Evolutionary conservation across 2,329 filamentous ascomycete species (phyloP), one percentile per base, ranked within the genome.

Genomic region (Diaporthe longicolla): DNA sequence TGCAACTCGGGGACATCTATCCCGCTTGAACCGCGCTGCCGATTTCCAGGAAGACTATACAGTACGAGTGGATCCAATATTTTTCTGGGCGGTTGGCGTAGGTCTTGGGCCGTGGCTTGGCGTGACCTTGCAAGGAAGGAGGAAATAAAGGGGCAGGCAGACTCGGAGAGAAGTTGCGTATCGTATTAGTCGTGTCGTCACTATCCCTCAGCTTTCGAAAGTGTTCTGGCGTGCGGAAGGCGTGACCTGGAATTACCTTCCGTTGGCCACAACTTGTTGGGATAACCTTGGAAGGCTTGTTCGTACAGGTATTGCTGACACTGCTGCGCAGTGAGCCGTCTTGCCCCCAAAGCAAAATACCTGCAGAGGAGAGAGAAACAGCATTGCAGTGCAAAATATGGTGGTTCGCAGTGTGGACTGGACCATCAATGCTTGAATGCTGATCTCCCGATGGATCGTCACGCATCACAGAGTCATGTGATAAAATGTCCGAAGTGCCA

Each of bases 101-200:
- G 63, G 48, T 37, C 63, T 40, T 68, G 63, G 17, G 2, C 13
- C 24, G 7, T 32, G 32, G 37, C 63, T 68, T 68, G 63, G 63
- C 63, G n/a, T 40, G n/a, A 26, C 63, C 63, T 40, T 24, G 32
- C 10, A 40, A 17, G 63, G 63, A 68, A 68, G 63, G 63, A 68
- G 63, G 48, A 54, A 37, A 54, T 13, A 10, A n/a, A 26, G 32
- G 26, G n/a, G 43, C 45, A 40, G 35, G 19, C 26, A 29, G 35
- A 21, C 26, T 19, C 2, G n/a, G 48, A 24, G 13, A 66, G 2
- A 37, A 6, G 29, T 37, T 15, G 11, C n/a, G 4, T 52, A 19
- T 35, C 26, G 32, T 24, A 11, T 45, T 29, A 24, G 10, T 35
- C 26, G n/a, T 24, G 11, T 45, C 21, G 45, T 52, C n/a, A 19